These are phyloP conservation scores for Hippophae rhamnoides DNA, from an alignment of 306 rosid species.

Conservation along the genomic window DNA sequence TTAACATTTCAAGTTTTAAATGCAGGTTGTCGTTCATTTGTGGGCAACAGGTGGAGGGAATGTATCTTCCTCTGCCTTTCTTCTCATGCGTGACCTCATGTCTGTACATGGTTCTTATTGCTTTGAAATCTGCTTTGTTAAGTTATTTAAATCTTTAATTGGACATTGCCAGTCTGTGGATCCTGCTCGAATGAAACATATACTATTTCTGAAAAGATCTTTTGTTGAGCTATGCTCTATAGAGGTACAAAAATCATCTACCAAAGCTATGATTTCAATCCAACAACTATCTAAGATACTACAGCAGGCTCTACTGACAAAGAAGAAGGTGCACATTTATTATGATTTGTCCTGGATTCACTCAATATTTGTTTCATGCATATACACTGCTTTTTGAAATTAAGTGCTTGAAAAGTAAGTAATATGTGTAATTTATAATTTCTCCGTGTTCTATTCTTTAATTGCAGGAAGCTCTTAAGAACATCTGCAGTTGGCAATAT, in stretches of 20 bases:
- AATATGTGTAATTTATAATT: background rate
- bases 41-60: conserved; percentile 78
- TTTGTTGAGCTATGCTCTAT: conserved; percentile 72
- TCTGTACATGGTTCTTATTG: conserved; percentile 43
- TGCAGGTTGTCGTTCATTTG: conserved; percentile 73
- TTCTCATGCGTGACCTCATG: conserved; percentile 52
- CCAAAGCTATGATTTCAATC: conserved; percentile 46
- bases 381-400: conserved; percentile 4
- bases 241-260: conserved; percentile 64
- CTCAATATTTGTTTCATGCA: conserved; percentile 8
- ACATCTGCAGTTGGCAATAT: conserved; percentile 69
- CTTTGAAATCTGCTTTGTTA: conserved; percentile 72
- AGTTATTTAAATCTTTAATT: conserved; percentile 59
- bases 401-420: background rate
- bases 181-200: conserved; percentile 37
- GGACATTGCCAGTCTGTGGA: conserved; percentile 55
- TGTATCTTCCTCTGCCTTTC: conserved; percentile 60
- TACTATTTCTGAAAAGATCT: conserved; percentile 56
- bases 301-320: conserved; percentile 56
- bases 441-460: conserved; percentile 22
- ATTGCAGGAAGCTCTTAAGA: conserved; percentile 72
- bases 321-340: conserved; percentile 45
- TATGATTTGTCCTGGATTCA: conserved; percentile 7
- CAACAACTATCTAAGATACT: conserved; percentile 58
- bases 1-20: conserved; percentile 19